Evolutionary conservation across 2,329 filamentous ascomycete species (phyloP), one percentile per base, ranked within the genome.

Genomic region (Sporothrix globosa): DNA sequence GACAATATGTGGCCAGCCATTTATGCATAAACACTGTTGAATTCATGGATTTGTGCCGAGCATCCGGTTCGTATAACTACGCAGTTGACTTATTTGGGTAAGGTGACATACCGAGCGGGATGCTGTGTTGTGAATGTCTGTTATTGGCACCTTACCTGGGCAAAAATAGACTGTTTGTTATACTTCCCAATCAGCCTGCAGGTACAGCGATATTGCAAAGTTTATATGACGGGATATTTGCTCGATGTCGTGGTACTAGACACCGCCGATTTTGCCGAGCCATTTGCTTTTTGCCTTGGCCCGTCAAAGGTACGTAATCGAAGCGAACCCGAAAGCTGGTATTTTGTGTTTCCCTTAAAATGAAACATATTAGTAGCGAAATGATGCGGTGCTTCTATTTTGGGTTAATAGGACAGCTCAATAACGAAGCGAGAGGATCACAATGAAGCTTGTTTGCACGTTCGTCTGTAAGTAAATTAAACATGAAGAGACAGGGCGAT

Each of bases 221-320:
- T 17, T 34, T 6, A 54, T 66, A 39, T 50, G 46, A 34, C 34
- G 34, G 34, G 34, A 34, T 34, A 34, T 34, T 7, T 4, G 34
- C 34, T 9, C 4, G 34, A 6, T 9, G 5, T 7, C 34, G 27
- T 46, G 61, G 19, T 19, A 66, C 7, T 14, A 14, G 39, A 13
- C 39, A 48, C 21, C 53, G 19, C 3, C 27, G 21, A 48, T 21
- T 68, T 68, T 53, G 52, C 66, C 66, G 66, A 4, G 66, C 66
- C 41, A 53, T 48, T 7, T n/a, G 14, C 56, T 9, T 11, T 21
- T 60, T 3, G 9, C 5, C 10, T 19, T 58, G 27, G 27, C 54
- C 9, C 19, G 19, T 6, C 60, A 30, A 39, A 17, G 9, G 30
- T 48, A 41, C 21, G 27, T 46, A 27, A 30, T 48, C 13, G 21